Percentiles rank a stretch among this genome's conserved stretches.
These are phyloP conservation scores for Leccinum pallidistipes DNA, from an alignment of 1,284 basidiomycete species.

Conservation along the genomic window DNA sequence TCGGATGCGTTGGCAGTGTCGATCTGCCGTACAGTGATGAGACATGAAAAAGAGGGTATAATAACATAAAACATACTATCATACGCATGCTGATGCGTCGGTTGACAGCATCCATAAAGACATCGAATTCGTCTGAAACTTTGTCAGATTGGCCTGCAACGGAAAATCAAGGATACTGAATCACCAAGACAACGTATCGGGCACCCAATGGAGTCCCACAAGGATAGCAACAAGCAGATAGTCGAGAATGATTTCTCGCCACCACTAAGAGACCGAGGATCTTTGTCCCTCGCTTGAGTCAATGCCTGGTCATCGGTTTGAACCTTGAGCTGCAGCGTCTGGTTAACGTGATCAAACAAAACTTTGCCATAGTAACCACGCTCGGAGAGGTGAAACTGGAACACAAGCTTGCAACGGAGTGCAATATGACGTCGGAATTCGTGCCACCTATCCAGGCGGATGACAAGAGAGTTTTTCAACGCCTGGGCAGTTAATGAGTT, in stretches of 20 bases:
- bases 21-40: constrained; percentile 51
- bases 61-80: constrained; percentile 60
- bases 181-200: constrained; percentile 91
- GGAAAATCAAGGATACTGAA: constrained; percentile 29
- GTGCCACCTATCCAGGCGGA: constrained; percentile 78
- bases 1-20: constrained; percentile 83
- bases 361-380: constrained; percentile 88
- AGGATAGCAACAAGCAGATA: constrained; percentile 86
- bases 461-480: constrained; percentile 60
- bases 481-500: constrained; percentile 40
- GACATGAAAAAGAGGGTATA: neutral
- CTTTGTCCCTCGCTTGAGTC: constrained; percentile 68
- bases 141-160: constrained; percentile 1
- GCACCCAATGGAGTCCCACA: constrained; percentile 96
- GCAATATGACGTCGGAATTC: constrained; percentile 87
- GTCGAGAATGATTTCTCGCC: constrained; percentile 98
- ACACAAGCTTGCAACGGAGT: constrained; percentile 81
- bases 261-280: constrained; percentile 82
- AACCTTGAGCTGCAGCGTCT: constrained; percentile 71
- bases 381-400: constrained; percentile 78
- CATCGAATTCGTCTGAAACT: constrained; percentile 80
- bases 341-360: constrained; percentile 77
- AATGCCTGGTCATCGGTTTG: constrained; percentile 76
- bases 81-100: constrained; percentile 89
- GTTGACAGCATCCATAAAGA: constrained; percentile 96